phyloP scores from a whole-genome alignment of 768 basidiomycete genomes.

The Galerina marginata region DNA sequence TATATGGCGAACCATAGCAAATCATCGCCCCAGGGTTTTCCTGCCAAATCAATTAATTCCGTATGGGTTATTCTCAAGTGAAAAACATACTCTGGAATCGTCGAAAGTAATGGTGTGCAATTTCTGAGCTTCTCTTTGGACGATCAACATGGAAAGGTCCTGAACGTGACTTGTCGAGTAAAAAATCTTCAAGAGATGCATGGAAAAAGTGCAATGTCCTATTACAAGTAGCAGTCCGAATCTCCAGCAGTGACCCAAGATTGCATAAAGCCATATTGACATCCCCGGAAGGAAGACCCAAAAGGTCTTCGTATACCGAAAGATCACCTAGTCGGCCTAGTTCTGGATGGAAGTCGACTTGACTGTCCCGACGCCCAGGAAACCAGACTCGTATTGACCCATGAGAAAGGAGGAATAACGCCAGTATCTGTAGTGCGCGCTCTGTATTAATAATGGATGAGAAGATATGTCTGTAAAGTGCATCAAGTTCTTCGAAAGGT shows the following conservation, averaged over 20 bases:
- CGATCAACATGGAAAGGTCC: neutral
- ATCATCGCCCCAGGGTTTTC: no score
- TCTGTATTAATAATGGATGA: neutral
- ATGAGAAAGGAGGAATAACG: neutral
- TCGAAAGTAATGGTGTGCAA: no score
- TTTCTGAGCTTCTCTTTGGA: no score
- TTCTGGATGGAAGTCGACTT: no score
- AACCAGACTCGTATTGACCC: neutral
- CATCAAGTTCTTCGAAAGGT: conserved; percentile 14
- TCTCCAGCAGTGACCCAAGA: conserved; percentile 5
- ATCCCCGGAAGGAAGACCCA: conserved; percentile 1
- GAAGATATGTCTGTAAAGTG: conserved; percentile 10
- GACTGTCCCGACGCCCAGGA: no score
- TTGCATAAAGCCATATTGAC: neutral
- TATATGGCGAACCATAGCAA: no score
- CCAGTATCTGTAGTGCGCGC: neutral
- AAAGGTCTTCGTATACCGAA: neutral
- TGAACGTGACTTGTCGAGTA: conserved; percentile 1
- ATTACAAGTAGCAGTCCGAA: neutral
- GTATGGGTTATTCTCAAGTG: no score
- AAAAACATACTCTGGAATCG: no score
- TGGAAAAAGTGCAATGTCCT: neutral
- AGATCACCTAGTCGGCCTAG: no score
- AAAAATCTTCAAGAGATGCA: conserved; percentile 13
- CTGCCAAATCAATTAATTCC: no score